Conservation (phyloP, 2,329 filamentous ascomycete genomes). For the Davidsoniella virescens region DNA sequence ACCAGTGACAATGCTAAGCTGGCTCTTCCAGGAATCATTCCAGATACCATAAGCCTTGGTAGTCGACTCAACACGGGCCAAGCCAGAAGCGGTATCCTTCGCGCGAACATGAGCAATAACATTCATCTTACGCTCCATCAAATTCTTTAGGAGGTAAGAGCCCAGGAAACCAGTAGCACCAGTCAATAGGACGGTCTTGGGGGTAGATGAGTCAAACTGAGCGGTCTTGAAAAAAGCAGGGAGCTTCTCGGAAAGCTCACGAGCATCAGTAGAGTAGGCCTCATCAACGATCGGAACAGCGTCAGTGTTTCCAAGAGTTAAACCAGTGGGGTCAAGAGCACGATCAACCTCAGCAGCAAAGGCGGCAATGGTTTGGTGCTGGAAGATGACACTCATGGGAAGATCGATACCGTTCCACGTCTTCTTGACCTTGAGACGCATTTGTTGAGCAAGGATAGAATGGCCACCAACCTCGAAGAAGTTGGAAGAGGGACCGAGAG, state of each 20-base stretch:
- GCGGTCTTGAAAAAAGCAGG: conserved; percentile 23
- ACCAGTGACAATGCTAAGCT: conserved; percentile 54
- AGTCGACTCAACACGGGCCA: conserved; percentile 49
- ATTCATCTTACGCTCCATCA: conserved; percentile 46
- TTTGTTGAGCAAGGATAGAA: conserved; percentile 43
- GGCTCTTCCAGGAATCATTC: conserved; percentile 48
- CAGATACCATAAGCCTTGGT: conserved; percentile 68
- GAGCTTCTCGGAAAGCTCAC: conserved; percentile 33
- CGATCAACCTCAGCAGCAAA: conserved; percentile 20
- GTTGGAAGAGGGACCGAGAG: conserved; percentile 17
- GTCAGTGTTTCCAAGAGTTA: conserved; percentile 18
- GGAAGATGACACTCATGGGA: conserved; percentile 20
- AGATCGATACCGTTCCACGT: conserved; percentile 18
- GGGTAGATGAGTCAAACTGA: conserved; percentile 17
- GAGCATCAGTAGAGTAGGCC: conserved; percentile 36
- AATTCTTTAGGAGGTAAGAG: conserved; percentile 59
- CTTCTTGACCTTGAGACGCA: conserved; percentile 18
- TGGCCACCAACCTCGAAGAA: conserved; percentile 27
- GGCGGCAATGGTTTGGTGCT: conserved; percentile 17
- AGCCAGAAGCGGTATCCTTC: conserved; percentile 40
- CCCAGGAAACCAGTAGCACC: conserved; percentile 84
- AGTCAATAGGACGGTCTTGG: conserved; percentile 58
- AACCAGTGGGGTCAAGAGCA: conserved; percentile 15
- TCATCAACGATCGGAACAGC: conserved; percentile 18
- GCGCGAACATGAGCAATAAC: conserved; percentile 65